Percentiles rank a stretch among this genome's conserved stretches.
Conservation (phyloP, 192 early-diverging fungal species). For the Backusella liffmaniae region DNA sequence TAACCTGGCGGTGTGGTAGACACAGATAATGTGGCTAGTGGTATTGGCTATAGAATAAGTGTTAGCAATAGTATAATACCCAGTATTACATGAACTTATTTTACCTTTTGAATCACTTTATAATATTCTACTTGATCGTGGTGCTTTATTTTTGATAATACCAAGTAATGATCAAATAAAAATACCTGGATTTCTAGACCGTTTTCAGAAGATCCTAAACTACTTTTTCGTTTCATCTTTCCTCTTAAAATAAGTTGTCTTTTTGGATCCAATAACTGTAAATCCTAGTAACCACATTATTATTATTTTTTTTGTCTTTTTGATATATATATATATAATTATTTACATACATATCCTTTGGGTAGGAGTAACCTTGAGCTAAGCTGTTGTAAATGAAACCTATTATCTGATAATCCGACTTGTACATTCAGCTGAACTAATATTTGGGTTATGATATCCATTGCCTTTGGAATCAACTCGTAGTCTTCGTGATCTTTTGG, state of each 20-base stretch:
- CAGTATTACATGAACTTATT: not conserved
- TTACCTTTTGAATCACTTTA: constrained; percentile 57
- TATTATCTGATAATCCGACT: not conserved
- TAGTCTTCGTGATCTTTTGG: constrained; percentile 8
- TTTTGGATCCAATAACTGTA: constrained; percentile 69
- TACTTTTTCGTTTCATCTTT: constrained; percentile 65
- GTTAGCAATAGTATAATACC: not conserved
- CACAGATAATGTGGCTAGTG: not conserved
- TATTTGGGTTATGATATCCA: not conserved
- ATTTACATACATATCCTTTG: constrained; percentile 7
- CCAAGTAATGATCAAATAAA: constrained; percentile 84
- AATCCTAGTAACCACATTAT: constrained; percentile 47
- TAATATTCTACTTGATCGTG: constrained; percentile 56
- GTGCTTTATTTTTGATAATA: constrained; percentile 71
- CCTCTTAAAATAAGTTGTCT: constrained; percentile 79
- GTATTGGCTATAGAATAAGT: not conserved
- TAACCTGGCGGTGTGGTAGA: not conserved
- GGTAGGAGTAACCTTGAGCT: constrained; percentile 61
- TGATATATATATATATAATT: not conserved
- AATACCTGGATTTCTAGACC: constrained; percentile 74
- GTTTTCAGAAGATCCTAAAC: constrained; percentile 39
- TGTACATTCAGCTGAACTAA: constrained; percentile 8
- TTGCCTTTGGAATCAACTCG: not conserved
- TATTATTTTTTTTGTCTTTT: too few relatives aligned
- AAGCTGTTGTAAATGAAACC: constrained; percentile 35